Evolutionary conservation across 2,329 filamentous ascomycete genomes (phyloP).

Genomic region (Fusarium torreyae): DNA sequence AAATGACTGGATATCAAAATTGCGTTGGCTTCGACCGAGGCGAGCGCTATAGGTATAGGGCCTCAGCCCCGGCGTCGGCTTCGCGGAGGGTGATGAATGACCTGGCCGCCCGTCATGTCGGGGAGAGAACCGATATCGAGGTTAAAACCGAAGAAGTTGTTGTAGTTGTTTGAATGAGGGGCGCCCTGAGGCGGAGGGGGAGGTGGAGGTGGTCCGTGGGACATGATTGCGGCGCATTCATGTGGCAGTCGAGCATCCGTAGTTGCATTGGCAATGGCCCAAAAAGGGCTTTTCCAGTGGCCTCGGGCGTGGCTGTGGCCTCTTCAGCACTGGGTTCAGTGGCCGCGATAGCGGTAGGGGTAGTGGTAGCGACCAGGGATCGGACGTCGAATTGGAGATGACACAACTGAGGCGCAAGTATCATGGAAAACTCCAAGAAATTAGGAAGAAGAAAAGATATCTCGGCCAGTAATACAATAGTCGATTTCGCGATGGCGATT

Average conservation of each 20-base stretch:
- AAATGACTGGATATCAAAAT: slow-evolving; percentile 33
- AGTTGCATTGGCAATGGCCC: slow-evolving; percentile 50
- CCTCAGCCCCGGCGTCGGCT: slow-evolving; percentile 36
- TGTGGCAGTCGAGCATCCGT: slow-evolving; percentile 42
- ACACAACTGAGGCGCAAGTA: slow-evolving; percentile 14
- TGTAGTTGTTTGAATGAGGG: slow-evolving; percentile 45
- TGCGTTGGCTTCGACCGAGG: slow-evolving; percentile 32
- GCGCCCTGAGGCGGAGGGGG: slow-evolving; percentile 50
- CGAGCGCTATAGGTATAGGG: slow-evolving; percentile 22
- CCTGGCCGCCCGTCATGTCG: slow-evolving; percentile 49
- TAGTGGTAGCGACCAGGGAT: slow-evolving; percentile 9
- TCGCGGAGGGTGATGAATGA: slow-evolving; percentile 38
- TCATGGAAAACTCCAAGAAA: slow-evolving; percentile 15
- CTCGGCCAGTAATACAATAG: neutral
- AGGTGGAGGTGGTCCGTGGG: slow-evolving; percentile 56
- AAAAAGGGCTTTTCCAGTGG: slow-evolving; percentile 29
- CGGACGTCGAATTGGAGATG: slow-evolving; percentile 14
- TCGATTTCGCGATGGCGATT: slow-evolving; percentile 6
- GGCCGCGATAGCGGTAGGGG: slow-evolving; percentile 13
- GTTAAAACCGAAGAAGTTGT: slow-evolving; percentile 57
- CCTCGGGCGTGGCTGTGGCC: slow-evolving; percentile 21
- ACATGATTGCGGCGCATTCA: slow-evolving; percentile 52
- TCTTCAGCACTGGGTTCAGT: slow-evolving; percentile 25
- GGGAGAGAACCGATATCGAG: slow-evolving; percentile 50
- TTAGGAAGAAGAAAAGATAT: neutral